Conservation (phyloP, 257 asterid genomes). For the Solanum paucissectum region DNA sequence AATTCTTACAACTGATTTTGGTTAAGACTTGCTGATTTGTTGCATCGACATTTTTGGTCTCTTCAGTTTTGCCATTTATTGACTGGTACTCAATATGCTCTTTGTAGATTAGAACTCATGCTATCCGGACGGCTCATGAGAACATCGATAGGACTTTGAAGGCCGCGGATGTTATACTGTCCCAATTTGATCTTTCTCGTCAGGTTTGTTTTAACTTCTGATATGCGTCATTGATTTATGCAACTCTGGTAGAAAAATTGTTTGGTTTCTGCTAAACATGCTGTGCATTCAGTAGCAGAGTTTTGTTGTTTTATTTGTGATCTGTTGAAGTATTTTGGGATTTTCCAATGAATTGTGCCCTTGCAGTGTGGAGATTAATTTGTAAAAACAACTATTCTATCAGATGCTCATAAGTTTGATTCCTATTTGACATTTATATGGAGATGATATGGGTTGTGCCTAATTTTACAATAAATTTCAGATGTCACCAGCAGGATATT, state of each 20-base stretch:
- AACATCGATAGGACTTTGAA: constrained; percentile 89
- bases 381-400: not conserved
- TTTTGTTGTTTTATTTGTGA: not conserved
- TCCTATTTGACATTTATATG: not conserved
- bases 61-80: not conserved
- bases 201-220: constrained; percentile 42
- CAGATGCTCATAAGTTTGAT: not conserved
- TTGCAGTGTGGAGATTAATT: not conserved
- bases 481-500: not conserved
- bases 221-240: not conserved
- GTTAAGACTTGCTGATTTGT: not conserved
- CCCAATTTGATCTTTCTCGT: constrained; percentile 85
- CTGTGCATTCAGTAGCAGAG: not conserved
- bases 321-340: not conserved
- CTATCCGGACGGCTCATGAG: constrained; percentile 91
- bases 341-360: not conserved
- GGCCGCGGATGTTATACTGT: constrained; percentile 88
- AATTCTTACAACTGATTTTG: not conserved
- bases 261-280: not conserved
- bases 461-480: not conserved
- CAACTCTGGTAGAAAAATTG: not conserved
- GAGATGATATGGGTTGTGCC: not conserved
- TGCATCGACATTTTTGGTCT: not conserved
- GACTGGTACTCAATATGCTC: not conserved
- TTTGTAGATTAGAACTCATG: constrained; percentile 87